Base-by-base conservation (phyloP, 1,139 yeast species). In the Saccharomyces hybrid region DNA sequence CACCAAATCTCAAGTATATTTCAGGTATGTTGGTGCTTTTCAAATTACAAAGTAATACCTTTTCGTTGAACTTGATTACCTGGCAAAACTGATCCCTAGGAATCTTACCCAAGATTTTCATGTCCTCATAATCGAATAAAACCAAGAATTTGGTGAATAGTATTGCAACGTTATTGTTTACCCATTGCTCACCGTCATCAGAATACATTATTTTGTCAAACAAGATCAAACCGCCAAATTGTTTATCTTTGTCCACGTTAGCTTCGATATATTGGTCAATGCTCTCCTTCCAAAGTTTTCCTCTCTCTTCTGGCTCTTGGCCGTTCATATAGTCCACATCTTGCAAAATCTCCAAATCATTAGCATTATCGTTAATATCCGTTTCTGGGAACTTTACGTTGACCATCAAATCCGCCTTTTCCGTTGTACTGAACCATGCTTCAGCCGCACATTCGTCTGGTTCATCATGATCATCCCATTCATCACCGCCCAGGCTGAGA, bases 1-100 rank as follows among this genome's bases (percentile, higher is more conserved):
- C 27, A 4, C 56, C 54, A 41, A 63, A 59, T 46, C 57, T 53
- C 11, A 69, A 49, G 50, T 63, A 69, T 9, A 69, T 56, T 53
- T 69, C 71, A 7, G 72, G 71, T 32, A 64, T 52, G 1, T 59
- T 54, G 13, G 63, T 60, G 49, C 67, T 66, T 54, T 65, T 69
- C 32, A 67, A 54, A 54, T 63, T 65, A 28, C 68, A 41, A 13
- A 67, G 52, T 14, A 65, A 31, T 5, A 54, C 55, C 14, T 51
- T 31, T 1, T 58, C 51, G 26, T 56, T 54, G 44, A 64, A 31
- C 20, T 58, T 56, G 9, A 61, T 34, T 9, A 47, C 50, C 6
- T 47, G 34, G 14, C 44, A 60, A 9, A 68, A 54, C 47, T 66
- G 64, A 16, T 53, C 54, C 9, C 57, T 28, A 0, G 70, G 66